Evolutionary conservation across 1,284 basidiomycete species (phyloP).

Genomic region (Tilletia setariae): DNA sequence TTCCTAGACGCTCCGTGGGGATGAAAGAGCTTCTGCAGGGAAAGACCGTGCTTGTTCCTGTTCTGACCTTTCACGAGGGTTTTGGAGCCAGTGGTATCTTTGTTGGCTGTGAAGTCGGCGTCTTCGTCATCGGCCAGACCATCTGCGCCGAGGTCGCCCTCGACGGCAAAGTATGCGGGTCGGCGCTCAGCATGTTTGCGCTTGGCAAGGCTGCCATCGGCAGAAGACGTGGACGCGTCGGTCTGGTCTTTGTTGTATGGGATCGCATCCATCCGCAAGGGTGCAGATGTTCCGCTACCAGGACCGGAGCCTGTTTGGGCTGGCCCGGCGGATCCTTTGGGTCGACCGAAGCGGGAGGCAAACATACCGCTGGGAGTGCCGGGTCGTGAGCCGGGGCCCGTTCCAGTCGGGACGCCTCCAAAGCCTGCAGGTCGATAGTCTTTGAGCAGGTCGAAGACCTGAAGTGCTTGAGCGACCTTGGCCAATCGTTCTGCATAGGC

Average conservation of each 20-base stretch:
- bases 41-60: neutral
- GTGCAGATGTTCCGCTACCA: neutral
- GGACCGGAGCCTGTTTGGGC: neutral
- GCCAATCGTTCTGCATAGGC: constrained; percentile 72
- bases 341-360: neutral
- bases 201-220: neutral
- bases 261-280: neutral
- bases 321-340: neutral
- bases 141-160: neutral
- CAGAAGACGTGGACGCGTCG: neutral
- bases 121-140: neutral
- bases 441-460: constrained; percentile 68
- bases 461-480: constrained; percentile 62
- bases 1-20: neutral
- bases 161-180: constrained; percentile 5
- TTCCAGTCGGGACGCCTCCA: too few species aligned
- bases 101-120: neutral
- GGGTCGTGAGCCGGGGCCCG: neutral
- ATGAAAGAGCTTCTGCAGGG: constrained; percentile 9
- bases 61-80: neutral
- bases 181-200: neutral
- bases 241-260: neutral
- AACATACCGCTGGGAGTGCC: neutral
- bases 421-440: constrained; percentile 65
- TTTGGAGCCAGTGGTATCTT: neutral